phyloP scores from a whole-genome alignment of 179 eudicot genomes.

The Carnegiea gigantea region DNA sequence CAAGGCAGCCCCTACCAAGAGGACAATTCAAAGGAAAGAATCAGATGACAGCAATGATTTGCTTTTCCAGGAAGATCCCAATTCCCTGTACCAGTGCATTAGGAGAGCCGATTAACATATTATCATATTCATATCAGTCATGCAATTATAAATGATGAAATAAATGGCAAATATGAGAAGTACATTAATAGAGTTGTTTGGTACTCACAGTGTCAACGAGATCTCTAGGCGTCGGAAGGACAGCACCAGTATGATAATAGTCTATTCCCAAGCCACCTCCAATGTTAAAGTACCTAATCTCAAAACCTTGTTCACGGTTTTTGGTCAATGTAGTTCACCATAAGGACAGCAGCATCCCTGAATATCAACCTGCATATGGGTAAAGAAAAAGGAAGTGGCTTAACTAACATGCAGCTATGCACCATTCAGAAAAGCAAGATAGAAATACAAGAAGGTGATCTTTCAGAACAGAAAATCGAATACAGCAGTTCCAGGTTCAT shows the following conservation, averaged over 20 bases:
- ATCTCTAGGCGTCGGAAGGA: slow-evolving; percentile 91
- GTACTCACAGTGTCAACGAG: slow-evolving; percentile 76
- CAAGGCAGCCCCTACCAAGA: no score
- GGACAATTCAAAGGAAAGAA: no score
- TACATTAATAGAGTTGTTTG: background rate
- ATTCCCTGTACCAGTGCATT: background rate
- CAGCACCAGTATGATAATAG: slow-evolving; percentile 82
- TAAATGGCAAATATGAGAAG: background rate
- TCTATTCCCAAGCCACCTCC: slow-evolving; percentile 99
- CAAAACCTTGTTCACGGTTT: slow-evolving; percentile 85
- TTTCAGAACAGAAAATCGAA: no score
- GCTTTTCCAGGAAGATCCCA: background rate
- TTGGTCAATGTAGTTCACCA: slow-evolving; percentile 91
- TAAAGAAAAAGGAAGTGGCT: background rate
- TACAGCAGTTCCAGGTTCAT: no score
- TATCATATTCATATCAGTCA: background rate
- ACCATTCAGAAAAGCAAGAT: background rate
- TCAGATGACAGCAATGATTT: no score
- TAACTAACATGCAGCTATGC: background rate
- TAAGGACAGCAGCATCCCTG: slow-evolving; percentile 89
- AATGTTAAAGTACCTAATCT: slow-evolving; percentile 80
- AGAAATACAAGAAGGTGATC: background rate
- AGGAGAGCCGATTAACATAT: background rate
- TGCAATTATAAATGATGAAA: background rate
- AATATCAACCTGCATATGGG: slow-evolving; percentile 70